Conservation (phyloP, 108 stramenopile genomes). For the Conticribra guillardii region DNA sequence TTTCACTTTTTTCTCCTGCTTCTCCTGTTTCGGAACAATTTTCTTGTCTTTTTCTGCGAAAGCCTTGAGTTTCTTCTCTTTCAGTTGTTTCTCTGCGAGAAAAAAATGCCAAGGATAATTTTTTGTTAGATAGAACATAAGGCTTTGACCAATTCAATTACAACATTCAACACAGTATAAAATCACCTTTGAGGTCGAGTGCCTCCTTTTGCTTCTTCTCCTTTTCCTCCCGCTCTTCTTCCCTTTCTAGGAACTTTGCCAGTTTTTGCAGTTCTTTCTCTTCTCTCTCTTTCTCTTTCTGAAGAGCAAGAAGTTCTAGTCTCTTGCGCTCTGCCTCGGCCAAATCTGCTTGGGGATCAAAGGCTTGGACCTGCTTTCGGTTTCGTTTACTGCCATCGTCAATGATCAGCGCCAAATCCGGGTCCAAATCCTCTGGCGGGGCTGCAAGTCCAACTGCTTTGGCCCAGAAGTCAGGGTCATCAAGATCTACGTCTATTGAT, state of each 20-base stretch:
- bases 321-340: conserved; percentile 68
- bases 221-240: conserved; percentile 64
- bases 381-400: conserved; percentile 78
- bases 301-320: conserved; percentile 63
- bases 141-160: too few species aligned
- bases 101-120: neutral
- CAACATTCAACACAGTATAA: too few species aligned
- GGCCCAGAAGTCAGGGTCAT: conserved; percentile 95
- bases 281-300: conserved; percentile 69
- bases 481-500: conserved; percentile 88
- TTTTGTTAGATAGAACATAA: too few species aligned
- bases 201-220: conserved; percentile 59
- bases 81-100: conserved; percentile 18
- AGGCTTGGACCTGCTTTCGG: conserved; percentile 81
- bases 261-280: conserved; percentile 68
- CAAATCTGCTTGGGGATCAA: conserved; percentile 75
- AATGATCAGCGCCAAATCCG: conserved; percentile 68
- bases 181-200: conserved; percentile 40
- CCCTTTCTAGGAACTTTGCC: conserved; percentile 56
- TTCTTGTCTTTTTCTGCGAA: conserved; percentile 1
- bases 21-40: conserved; percentile 9
- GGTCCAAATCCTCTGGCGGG: conserved; percentile 74
- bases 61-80: conserved; percentile 25
- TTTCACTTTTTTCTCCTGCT: conserved; percentile 32
- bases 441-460: conserved; percentile 79